phyloP scores from a whole-genome alignment of 1,284 basidiomycete species.

The Sporisorium graminicola region DNA sequence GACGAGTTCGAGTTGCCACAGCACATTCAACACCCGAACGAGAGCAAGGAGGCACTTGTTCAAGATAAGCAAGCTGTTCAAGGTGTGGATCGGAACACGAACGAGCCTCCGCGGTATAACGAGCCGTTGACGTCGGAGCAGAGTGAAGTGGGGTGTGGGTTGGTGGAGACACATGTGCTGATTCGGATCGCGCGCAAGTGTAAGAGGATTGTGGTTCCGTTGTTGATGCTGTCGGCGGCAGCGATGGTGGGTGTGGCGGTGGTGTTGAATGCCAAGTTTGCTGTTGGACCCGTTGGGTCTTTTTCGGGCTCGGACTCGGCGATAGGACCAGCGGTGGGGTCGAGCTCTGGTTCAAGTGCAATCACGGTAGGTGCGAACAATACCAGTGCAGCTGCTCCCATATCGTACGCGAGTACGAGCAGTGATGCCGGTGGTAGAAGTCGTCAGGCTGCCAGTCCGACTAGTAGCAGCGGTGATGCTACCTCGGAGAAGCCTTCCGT shows the following conservation, averaged over 20 bases:
- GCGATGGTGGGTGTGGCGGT: constrained; percentile 20
- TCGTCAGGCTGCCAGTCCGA: neutral
- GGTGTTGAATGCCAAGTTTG: constrained; percentile 33
- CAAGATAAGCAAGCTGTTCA: neutral
- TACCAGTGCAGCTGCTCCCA: neutral
- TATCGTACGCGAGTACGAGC: neutral
- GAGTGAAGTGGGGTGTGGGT: neutral
- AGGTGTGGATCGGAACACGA: neutral
- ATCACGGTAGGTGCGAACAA: neutral
- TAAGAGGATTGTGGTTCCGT: constrained; percentile 15
- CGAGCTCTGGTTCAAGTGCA: neutral
- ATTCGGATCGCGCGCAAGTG: constrained; percentile 13
- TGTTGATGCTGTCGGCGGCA: constrained; percentile 20
- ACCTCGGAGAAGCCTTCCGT: no score
- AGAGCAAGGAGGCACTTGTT: constrained; percentile 19
- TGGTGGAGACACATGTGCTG: neutral
- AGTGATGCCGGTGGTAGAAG: neutral
- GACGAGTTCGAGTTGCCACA: neutral
- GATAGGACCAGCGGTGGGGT: no score
- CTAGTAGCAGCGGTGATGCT: neutral
- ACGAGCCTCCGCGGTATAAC: constrained; percentile 18
- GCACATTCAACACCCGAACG: constrained; percentile 7
- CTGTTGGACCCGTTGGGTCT: constrained; percentile 6
- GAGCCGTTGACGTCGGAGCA: neutral
- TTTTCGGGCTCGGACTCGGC: neutral